Percentiles rank a stretch among this genome's conserved stretches.
These are phyloP conservation scores for Phytophthora cryptogea DNA, from an alignment of 352 stramenopile species.

Conservation along the genomic window DNA sequence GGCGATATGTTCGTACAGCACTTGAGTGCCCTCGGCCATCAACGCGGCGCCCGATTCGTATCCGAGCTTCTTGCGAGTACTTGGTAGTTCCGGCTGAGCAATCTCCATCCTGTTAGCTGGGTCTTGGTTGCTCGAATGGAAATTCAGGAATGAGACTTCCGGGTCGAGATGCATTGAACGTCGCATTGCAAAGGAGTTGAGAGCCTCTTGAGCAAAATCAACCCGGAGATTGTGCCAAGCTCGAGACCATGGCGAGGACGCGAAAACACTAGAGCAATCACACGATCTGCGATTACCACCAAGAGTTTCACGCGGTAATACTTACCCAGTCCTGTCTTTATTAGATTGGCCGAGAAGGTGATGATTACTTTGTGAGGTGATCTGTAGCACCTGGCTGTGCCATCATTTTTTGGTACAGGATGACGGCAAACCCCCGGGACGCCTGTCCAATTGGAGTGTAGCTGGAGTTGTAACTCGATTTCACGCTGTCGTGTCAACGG, in stretches of 20 bases:
- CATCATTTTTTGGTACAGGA: constrained; percentile 4
- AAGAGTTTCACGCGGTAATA: constrained; percentile 5
- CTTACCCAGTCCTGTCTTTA: background rate
- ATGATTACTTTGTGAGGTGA: constrained; percentile 11
- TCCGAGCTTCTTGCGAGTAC: constrained; percentile 7
- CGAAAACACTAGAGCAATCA: constrained; percentile 6
- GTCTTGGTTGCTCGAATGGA: constrained; percentile 8
- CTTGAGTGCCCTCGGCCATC: constrained; percentile 27
- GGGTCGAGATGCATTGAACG: background rate
- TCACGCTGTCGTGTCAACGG: constrained; percentile 59
- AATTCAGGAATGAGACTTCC: constrained; percentile 15
- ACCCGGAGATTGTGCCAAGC: constrained; percentile 1
- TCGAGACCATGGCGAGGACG: background rate
- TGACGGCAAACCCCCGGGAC: constrained; percentile 4
- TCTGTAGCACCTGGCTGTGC: background rate
- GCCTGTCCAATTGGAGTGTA: background rate
- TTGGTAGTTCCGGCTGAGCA: constrained; percentile 2
- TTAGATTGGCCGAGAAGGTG: constrained; percentile 6
- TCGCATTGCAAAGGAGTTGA: background rate
- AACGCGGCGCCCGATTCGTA: constrained; percentile 21
- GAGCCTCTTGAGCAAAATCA: background rate
- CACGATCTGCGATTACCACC: background rate
- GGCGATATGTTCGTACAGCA: constrained; percentile 27
- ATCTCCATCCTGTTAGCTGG: constrained; percentile 12
- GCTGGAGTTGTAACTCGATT: background rate